Evolutionary conservation across 164 flowering plant species (phyloP), one percentile per base, ranked within the genome.

Genomic region (Nymphaea colorata): DNA sequence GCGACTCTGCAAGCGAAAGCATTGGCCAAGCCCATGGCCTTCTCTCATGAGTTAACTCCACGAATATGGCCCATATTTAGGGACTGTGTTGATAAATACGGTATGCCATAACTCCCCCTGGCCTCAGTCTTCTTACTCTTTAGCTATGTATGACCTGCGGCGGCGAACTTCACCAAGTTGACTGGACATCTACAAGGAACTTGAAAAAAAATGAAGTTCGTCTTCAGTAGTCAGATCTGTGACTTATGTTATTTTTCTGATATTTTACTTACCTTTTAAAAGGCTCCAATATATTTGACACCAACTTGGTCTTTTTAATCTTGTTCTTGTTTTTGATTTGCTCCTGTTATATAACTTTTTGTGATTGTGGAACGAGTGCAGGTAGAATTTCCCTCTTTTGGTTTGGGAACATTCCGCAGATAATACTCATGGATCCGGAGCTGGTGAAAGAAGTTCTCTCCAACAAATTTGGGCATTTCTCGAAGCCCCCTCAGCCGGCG

Each of bases 41-140:
- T 67, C 8, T 74, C 76, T 17, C 76, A 74, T 55, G 41, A 17
- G 41, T 68, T 73, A 6, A 59, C 67, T n/a, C 76, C 73, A 53
- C 70, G 68, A 15, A 68, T 74, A 18, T 25, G 63, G 6, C 76
- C 76, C 16, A 67, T 67, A 43, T 5, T 43, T 4, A 43, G 43
- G n/a, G 60, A 64, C 11, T 55, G 64, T 4, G 59, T 70, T 25
- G 41, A 67, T 51, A 42, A 60, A 7, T 65, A 65, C 17, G 75
- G 75, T 73, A 68, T 8, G 57, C 14, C 5, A 15, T 25, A 25
- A 25, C 36, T 0, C 36, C 36, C 36, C 0, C 0, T 25, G 36
- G 36, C 36, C 36, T 25, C 36, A 25, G 36, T 25, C 36, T 25
- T 25, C 1, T 25, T 25, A 25, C 36, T 25, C 36, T 25, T 25